These are phyloP conservation scores for Cryptococcus sp. DNA, from an alignment of 1,284 basidiomycete species.

Conservation along the genomic window DNA sequence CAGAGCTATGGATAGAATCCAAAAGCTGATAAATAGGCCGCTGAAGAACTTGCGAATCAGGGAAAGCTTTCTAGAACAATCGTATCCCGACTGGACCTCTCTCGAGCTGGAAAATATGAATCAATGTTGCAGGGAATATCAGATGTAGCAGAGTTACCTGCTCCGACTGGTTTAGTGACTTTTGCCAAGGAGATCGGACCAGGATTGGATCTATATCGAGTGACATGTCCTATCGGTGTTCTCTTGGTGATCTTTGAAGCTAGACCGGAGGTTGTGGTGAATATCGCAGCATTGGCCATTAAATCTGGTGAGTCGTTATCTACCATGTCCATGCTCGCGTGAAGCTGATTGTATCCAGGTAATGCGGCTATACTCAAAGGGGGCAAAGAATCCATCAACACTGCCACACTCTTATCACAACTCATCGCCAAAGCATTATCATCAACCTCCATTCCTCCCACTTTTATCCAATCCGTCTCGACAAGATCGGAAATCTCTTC, in stretches of 20 bases:
- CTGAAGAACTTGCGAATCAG: slow-evolving; percentile 67
- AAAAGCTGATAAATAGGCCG: slow-evolving; percentile 55
- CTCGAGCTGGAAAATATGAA: slow-evolving; percentile 83
- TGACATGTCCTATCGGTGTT: slow-evolving; percentile 96
- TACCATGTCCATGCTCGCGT: not conserved
- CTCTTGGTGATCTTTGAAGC: slow-evolving; percentile 97
- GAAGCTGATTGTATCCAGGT: slow-evolving; percentile 50
- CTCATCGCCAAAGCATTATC: slow-evolving; percentile 76
- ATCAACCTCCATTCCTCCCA: slow-evolving; percentile 65
- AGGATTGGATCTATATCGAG: slow-evolving; percentile 79
- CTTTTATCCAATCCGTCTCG: slow-evolving; percentile 88
- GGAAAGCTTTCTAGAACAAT: slow-evolving; percentile 79
- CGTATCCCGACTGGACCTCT: slow-evolving; percentile 79
- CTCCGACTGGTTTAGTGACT: slow-evolving; percentile 80
- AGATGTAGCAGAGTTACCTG: slow-evolving; percentile 79
- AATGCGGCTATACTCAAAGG: slow-evolving; percentile 95
- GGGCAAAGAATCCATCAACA: slow-evolving; percentile 85
- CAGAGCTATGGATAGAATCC: not conserved
- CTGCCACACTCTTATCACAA: slow-evolving; percentile 66
- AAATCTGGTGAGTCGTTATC: slow-evolving; percentile 69
- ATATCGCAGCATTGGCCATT: slow-evolving; percentile 92
- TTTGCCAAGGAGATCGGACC: slow-evolving; percentile 87
- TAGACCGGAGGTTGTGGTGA: slow-evolving; percentile 94
- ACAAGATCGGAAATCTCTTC: slow-evolving; percentile 87
- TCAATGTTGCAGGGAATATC: slow-evolving; percentile 84